Percentiles rank a stretch among this genome's conserved stretches.
phyloP scores from a whole-genome alignment of 2,329 filamentous ascomycete genomes.

The Fusarium armeniacum region DNA sequence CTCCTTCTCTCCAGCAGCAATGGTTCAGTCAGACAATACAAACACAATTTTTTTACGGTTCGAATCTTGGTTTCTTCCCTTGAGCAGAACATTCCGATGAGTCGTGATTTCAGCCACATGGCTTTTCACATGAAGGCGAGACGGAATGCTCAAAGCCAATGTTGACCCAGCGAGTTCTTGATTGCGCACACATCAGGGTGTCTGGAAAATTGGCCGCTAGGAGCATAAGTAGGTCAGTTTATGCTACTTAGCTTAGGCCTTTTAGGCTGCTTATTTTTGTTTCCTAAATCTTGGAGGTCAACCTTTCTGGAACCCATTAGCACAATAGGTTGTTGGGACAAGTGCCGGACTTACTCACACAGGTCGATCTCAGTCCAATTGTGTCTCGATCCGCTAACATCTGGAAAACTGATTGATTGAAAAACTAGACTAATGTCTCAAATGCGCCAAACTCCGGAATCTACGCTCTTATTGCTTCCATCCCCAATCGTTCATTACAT shows the following conservation, averaged over 20 bases:
- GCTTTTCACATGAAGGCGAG: constrained; percentile 15
- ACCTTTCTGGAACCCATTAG: too few relatives aligned
- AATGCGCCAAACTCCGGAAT: constrained; percentile 31
- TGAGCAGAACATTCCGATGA: constrained; percentile 29
- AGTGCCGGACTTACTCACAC: constrained; percentile 4
- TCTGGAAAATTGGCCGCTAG: too few relatives aligned
- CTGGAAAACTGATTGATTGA: constrained; percentile 17
- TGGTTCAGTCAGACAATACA: constrained; percentile 51
- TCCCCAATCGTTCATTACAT: background rate
- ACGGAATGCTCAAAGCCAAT: constrained; percentile 31
- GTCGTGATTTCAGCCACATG: constrained; percentile 24
- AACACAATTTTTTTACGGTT: constrained; percentile 38
- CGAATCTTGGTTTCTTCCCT: constrained; percentile 27
- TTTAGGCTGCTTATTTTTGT: too few relatives aligned
- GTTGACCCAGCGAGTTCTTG: constrained; percentile 1
- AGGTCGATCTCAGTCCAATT: constrained; percentile 20
- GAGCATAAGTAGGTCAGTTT: too few relatives aligned
- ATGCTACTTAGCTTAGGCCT: too few relatives aligned
- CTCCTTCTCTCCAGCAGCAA: constrained; percentile 49
- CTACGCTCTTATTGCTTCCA: background rate
- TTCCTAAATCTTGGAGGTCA: too few relatives aligned
- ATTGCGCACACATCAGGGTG: background rate
- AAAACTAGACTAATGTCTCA: constrained; percentile 22
- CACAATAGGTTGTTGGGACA: constrained; percentile 11
- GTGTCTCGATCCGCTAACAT: constrained; percentile 1